Percentiles rank a stretch among this genome's conserved stretches.
Conservation (phyloP, 2,329 filamentous ascomycete species). For the Neofusicoccum sp. region DNA sequence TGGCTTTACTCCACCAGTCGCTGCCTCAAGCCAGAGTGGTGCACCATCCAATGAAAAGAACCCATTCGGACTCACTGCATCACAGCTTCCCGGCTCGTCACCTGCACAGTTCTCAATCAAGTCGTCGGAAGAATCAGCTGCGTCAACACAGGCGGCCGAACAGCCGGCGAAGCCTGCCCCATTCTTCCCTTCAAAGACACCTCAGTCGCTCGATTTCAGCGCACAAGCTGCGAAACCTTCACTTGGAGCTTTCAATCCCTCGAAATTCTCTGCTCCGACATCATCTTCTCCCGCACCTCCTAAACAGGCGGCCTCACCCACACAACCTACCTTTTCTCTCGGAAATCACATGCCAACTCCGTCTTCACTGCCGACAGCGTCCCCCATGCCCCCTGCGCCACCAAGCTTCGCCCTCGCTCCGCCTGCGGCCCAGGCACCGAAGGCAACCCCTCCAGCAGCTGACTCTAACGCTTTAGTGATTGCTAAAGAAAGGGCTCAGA, state of each 20-base stretch:
- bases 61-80: background rate
- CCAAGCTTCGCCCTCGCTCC: background rate
- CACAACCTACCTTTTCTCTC: background rate
- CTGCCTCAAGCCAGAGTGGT: background rate
- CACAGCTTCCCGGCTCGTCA: background rate
- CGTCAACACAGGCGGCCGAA: background rate
- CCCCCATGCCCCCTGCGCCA: background rate
- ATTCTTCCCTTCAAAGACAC: background rate
- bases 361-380: background rate
- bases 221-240: background rate
- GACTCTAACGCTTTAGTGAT: background rate
- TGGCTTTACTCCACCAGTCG: background rate
- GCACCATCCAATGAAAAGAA: background rate
- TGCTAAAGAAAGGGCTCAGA: background rate
- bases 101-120: background rate
- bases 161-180: background rate
- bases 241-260: constrained; percentile 11
- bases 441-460: background rate
- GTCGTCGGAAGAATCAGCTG: background rate
- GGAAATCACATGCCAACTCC: background rate
- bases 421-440: background rate
- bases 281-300: background rate
- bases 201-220: background rate
- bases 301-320: background rate
- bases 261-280: constrained; percentile 2